A percentile compares a stretch with the other conserved stretches of the same genome.
phyloP scores from a whole-genome alignment of 257 asterid genomes.

The Solanum rostratum region DNA sequence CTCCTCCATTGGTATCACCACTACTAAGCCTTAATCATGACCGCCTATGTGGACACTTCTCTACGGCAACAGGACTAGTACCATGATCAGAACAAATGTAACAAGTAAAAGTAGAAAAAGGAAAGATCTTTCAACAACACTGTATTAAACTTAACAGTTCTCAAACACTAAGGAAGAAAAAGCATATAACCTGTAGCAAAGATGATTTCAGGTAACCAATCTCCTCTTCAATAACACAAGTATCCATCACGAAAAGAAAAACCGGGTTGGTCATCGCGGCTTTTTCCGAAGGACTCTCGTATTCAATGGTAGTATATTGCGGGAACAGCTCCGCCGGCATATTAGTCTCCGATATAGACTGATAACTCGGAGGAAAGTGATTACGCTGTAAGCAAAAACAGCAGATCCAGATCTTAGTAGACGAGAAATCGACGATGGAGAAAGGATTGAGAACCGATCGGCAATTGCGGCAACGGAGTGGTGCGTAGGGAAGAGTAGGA shows the following conservation, averaged over 20 bases:
- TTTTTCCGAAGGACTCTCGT: conserved; percentile 37
- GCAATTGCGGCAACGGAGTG: conserved; percentile 92
- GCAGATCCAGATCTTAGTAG: conserved; percentile 93
- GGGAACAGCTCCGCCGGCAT: conserved; percentile 95
- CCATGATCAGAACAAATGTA: neutral
- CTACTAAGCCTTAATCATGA: neutral
- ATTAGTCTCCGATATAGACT: conserved; percentile 70
- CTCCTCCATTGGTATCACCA: neutral
- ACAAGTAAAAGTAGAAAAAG: neutral
- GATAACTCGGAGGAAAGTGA: conserved; percentile 81
- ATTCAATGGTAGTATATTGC: conserved; percentile 82
- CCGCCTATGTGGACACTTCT: neutral
- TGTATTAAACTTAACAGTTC: neutral
- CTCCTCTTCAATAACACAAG: conserved; percentile 92
- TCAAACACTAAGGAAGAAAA: neutral
- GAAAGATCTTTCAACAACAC: neutral
- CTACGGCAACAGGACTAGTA: neutral
- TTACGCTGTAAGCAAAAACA: conserved; percentile 81
- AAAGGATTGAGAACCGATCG: conserved; percentile 91
- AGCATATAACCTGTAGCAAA: conserved; percentile 50
- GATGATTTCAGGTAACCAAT: conserved; percentile 72
- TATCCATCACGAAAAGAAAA: conserved; percentile 77
- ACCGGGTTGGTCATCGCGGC: conserved; percentile 27
- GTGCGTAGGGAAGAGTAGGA: conserved; percentile 70
- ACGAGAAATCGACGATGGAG: conserved; percentile 81